Percentiles rank a stretch among this genome's conserved stretches.
Conservation (phyloP, 148 eudicot genomes). For the Tetragonia tetragonoides region DNA sequence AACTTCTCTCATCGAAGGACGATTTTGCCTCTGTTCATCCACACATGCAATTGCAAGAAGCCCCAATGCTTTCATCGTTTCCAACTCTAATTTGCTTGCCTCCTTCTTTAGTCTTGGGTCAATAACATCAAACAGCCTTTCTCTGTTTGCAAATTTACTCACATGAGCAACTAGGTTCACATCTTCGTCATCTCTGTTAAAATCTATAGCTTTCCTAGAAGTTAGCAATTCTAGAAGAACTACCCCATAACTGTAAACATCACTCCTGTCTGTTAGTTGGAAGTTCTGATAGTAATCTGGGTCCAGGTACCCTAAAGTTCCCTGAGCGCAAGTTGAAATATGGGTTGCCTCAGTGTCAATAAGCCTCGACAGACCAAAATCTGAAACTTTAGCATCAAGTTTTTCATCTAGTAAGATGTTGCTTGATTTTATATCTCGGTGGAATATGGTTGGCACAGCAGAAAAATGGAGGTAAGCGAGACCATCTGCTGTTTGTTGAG, state of each 20-base stretch:
- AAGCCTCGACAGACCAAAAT: not conserved
- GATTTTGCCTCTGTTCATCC: not conserved
- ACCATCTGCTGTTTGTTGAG: not conserved
- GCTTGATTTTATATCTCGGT: slow-evolving; percentile 4
- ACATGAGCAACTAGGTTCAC: slow-evolving; percentile 1
- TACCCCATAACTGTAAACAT: not conserved
- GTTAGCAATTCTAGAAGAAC: not conserved
- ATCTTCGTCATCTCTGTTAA: not conserved
- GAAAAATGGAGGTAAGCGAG: slow-evolving; percentile 4
- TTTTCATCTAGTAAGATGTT: slow-evolving; percentile 2
- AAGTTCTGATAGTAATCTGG: not conserved
- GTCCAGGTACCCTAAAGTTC: not conserved
- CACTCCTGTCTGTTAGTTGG: not conserved
- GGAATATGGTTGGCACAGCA: not conserved
- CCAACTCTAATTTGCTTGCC: not conserved
- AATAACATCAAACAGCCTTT: not conserved
- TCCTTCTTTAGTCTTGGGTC: not conserved
- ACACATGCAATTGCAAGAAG: not conserved
- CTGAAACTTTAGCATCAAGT: not conserved
- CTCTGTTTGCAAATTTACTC: not conserved
- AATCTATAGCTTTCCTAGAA: not conserved
- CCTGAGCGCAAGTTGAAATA: not conserved
- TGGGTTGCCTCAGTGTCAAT: not conserved
- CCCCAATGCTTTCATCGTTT: not conserved
- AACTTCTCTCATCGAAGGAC: not conserved